These are phyloP conservation scores for Coemansia sp. DNA, from an alignment of 192 early-diverging fungal genomes.

Conservation along the genomic window DNA sequence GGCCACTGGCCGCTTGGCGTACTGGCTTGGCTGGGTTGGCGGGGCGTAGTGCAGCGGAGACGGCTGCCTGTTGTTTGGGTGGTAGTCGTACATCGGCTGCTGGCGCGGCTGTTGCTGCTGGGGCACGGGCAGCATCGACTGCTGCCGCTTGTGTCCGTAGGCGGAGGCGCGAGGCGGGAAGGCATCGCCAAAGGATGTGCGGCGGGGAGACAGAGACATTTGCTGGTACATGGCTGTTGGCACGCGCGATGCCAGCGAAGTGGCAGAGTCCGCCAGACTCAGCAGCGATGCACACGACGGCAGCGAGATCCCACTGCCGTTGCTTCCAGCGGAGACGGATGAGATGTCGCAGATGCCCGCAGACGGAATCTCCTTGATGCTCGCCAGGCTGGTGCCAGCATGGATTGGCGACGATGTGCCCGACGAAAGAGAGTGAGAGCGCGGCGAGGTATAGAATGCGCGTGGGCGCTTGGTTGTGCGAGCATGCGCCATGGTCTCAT, in stretches of 20 bases:
- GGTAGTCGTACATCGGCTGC: background rate
- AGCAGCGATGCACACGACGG: slow-evolving; percentile 53
- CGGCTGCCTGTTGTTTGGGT: background rate
- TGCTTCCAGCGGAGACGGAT: background rate
- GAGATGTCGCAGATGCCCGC: background rate
- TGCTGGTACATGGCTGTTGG: slow-evolving; percentile 4
- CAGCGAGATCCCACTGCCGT: slow-evolving; percentile 29
- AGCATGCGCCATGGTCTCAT: background rate
- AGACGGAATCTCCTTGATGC: slow-evolving; percentile 5
- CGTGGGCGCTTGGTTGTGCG: slow-evolving; percentile 38
- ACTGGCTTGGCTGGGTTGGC: background rate
- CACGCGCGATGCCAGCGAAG: slow-evolving; percentile 3
- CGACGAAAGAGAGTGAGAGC: slow-evolving; percentile 15
- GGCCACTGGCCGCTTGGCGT: slow-evolving; percentile 11
- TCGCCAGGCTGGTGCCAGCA: slow-evolving; percentile 4
- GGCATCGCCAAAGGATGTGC: slow-evolving; percentile 11
- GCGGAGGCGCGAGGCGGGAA: background rate
- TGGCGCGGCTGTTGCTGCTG: slow-evolving; percentile 6
- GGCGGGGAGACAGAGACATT: slow-evolving; percentile 14
- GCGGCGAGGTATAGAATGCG: slow-evolving; percentile 39
- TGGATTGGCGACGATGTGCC: slow-evolving; percentile 17
- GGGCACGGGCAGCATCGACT: slow-evolving; percentile 11
- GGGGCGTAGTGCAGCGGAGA: background rate
- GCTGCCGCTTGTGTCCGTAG: slow-evolving; percentile 9
- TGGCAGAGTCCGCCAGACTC: slow-evolving; percentile 37